Evolutionary conservation across 805 yeast genomes (phyloP).

Genomic region (Zygosaccharomyces bisporus): DNA sequence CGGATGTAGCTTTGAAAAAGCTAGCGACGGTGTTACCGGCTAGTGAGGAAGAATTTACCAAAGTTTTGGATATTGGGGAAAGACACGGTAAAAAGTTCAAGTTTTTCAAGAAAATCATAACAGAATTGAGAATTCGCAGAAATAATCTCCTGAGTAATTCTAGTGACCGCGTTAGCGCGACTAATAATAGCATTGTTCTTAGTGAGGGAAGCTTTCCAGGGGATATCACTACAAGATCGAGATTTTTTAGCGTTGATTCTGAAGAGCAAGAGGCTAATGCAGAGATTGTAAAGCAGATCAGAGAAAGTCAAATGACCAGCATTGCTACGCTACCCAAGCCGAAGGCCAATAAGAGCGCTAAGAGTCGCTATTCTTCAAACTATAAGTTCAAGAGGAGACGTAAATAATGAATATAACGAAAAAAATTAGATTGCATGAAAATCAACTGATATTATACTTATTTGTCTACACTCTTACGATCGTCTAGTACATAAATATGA

Average conservation of each 20-base stretch:
- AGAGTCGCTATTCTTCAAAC: not conserved
- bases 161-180: conserved; percentile 7
- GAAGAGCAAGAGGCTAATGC: conserved; percentile 19
- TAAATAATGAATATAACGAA: not conserved
- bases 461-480: not conserved
- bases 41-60: conserved; percentile 25
- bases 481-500: not conserved
- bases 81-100: conserved; percentile 23
- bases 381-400: conserved; percentile 1
- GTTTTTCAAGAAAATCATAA: conserved; percentile 23
- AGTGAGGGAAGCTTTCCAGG: conserved; percentile 22
- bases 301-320: conserved; percentile 15
- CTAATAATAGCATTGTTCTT: conserved; percentile 12
- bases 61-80: conserved; percentile 20
- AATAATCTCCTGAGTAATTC: conserved; percentile 9
- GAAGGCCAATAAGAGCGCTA: not conserved
- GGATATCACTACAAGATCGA: conserved; percentile 14
- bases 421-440: not conserved
- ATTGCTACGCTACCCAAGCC: not conserved
- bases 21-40: conserved; percentile 28
- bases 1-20: conserved; percentile 26
- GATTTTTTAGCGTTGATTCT: conserved; percentile 17
- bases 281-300: conserved; percentile 22
- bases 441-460: not conserved
- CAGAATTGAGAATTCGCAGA: conserved; percentile 24